Percentiles rank a stretch among this genome's conserved stretches.
phyloP scores from a whole-genome alignment of 1,284 basidiomycete species.

The Ustilago loliicola region DNA sequence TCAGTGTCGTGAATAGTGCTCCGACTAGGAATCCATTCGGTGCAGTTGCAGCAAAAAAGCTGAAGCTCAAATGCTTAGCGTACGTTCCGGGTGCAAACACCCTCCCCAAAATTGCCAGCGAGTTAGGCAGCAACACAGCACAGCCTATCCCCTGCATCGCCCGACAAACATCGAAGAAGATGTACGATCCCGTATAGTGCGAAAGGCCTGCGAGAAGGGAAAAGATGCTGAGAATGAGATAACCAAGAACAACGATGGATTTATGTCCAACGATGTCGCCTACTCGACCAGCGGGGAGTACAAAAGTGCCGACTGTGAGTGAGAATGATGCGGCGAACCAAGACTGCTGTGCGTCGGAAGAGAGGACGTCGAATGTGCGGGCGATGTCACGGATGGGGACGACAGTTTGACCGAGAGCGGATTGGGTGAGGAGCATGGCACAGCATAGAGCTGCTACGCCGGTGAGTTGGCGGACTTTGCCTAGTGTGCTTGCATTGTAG shows the following conservation, averaged over 20 bases:
- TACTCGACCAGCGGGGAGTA: conserved; percentile 55
- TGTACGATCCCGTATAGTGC: conserved; percentile 41
- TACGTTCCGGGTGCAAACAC: conserved; percentile 42
- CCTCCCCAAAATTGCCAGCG: conserved; percentile 55
- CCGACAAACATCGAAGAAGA: conserved; percentile 61
- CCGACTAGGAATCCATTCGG: conserved; percentile 61
- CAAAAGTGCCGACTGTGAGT: conserved; percentile 60
- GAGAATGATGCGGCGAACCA: conserved; percentile 61
- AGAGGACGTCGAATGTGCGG: conserved; percentile 34
- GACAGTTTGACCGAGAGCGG: conserved; percentile 42
- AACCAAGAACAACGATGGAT: conserved; percentile 51
- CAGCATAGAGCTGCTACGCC: conserved; percentile 35
- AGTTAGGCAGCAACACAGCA: conserved; percentile 57
- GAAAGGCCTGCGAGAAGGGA: conserved; percentile 53
- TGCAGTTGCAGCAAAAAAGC: conserved; percentile 54
- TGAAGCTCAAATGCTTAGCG: conserved; percentile 52
- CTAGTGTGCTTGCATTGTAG: conserved; percentile 33
- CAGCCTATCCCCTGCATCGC: conserved; percentile 57
- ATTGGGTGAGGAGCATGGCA: conserved; percentile 54
- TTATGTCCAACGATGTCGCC: conserved; percentile 60
- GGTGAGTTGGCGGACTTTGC: conserved; percentile 33
- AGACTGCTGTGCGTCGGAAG: conserved; percentile 30
- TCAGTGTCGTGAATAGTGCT: conserved; percentile 43
- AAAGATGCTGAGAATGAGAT: conserved; percentile 34
- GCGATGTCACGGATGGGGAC: conserved; percentile 37